Evolutionary conservation across 1,139 yeast species (phyloP).

Genomic region (Geotrichum australiense): DNA sequence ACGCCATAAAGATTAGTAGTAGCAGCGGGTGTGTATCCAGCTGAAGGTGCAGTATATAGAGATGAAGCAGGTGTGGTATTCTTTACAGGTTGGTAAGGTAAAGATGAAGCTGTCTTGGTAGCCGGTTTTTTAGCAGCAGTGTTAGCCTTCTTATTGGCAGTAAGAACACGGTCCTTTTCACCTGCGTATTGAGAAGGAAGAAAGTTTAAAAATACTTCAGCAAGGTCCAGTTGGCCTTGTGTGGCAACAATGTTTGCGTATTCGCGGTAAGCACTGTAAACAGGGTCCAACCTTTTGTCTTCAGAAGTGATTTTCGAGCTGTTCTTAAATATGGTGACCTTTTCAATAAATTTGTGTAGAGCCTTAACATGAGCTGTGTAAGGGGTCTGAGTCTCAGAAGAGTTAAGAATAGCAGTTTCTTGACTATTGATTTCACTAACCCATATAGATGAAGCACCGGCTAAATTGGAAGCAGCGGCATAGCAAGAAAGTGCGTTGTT

Average conservation of each 20-base stretch:
- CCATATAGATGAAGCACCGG: constrained; percentile 79
- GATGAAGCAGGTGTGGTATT: constrained; percentile 13
- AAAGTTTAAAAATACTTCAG: constrained; percentile 58
- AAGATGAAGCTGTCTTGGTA: constrained; percentile 10
- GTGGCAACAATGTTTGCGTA: constrained; percentile 76
- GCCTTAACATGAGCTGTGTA: constrained; percentile 84
- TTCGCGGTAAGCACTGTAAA: constrained; percentile 60
- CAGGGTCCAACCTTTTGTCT: constrained; percentile 38
- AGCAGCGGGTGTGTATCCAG: constrained; percentile 20
- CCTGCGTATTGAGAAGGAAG: constrained; percentile 62
- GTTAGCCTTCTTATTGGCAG: constrained; percentile 40
- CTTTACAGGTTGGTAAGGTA: constrained; percentile 12
- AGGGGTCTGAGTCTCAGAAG: constrained; percentile 45
- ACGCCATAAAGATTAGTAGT: constrained; percentile 17
- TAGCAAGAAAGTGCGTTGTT: constrained; percentile 72
- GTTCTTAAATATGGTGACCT: constrained; percentile 68
- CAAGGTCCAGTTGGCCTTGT: constrained; percentile 78
- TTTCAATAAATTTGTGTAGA: constrained; percentile 74
- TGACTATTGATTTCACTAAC: constrained; percentile 58
- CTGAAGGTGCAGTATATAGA: constrained; percentile 12
- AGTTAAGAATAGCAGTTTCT: constrained; percentile 47
- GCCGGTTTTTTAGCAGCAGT: constrained; percentile 16
- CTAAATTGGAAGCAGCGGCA: constrained; percentile 74
- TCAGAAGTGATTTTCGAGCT: constrained; percentile 28
- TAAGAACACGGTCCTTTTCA: constrained; percentile 72